Evolutionary conservation across 129 eudicot genomes (phyloP).

Genomic region (Escallonia rubra): DNA sequence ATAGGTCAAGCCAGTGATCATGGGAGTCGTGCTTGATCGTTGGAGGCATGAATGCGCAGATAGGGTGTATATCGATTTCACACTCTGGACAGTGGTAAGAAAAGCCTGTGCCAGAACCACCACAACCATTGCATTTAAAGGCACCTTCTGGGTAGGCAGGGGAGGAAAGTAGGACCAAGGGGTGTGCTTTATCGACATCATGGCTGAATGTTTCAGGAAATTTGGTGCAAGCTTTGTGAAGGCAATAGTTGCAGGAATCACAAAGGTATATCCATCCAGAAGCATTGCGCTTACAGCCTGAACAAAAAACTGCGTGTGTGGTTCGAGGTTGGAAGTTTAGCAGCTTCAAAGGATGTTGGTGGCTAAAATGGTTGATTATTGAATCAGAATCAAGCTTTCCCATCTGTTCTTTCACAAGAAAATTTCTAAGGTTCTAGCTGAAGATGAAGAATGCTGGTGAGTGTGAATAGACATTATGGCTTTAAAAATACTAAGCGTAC

Average conservation of each 20-base stretch:
- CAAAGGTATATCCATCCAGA: conserved; percentile 32
- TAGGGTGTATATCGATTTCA: conserved; percentile 40
- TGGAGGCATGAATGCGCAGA: conserved; percentile 33
- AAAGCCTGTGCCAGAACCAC: conserved; percentile 32
- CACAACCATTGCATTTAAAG: conserved; percentile 52
- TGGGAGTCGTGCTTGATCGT: conserved; percentile 14
- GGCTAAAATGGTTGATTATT: conserved; percentile 39
- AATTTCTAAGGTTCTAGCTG: no score
- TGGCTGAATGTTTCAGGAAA: conserved; percentile 33
- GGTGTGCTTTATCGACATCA: conserved; percentile 25
- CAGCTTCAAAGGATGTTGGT: conserved; percentile 40
- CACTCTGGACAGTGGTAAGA: conserved; percentile 52
- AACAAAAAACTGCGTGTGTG: conserved; percentile 14
- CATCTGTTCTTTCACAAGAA: conserved; percentile 11
- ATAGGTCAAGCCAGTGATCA: conserved; percentile 33
- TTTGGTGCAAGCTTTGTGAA: conserved; percentile 36
- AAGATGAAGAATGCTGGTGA: not conserved
- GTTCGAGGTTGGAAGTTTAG: conserved; percentile 2
- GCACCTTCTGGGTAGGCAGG: conserved; percentile 51
- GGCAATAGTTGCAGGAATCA: conserved; percentile 29
- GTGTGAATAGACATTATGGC: not conserved
- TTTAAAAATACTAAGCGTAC: not conserved
- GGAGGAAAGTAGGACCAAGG: conserved; percentile 31
- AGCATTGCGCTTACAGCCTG: conserved; percentile 28
- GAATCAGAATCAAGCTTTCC: conserved; percentile 20